Evolutionary conservation across 176 grass and related monocot species (phyloP).

Genomic region (Juncus inflexus): DNA sequence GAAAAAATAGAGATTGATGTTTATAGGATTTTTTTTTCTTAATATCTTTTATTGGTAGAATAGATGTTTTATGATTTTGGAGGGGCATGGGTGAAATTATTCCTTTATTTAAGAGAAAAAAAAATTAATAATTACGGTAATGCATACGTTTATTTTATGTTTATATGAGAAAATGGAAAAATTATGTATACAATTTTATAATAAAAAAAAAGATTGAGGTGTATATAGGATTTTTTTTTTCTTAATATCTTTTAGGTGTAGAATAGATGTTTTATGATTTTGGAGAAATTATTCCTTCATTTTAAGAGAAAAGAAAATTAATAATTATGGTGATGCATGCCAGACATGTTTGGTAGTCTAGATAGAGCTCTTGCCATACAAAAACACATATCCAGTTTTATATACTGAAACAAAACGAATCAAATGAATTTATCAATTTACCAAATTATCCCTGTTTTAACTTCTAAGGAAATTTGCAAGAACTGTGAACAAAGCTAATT

Average conservation of each 20-base stretch:
- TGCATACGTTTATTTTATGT: constrained; percentile 42
- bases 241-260: too few relatives aligned
- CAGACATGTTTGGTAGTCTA: constrained; percentile 61
- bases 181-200: not conserved
- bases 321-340: constrained; percentile 9
- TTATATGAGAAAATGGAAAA: constrained; percentile 34
- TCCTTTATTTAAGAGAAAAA: too few relatives aligned
- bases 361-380: constrained; percentile 88
- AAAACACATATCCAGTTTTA: constrained; percentile 84
- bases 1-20: too few relatives aligned
- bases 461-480: not conserved
- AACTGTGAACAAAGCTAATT: not conserved
- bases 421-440: constrained; percentile 3
- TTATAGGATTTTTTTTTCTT: too few relatives aligned
- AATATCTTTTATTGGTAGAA: too few relatives aligned
- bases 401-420: constrained; percentile 36
- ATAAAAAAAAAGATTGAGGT: too few relatives aligned
- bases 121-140: too few relatives aligned
- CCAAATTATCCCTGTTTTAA: constrained; percentile 1
- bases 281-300: too few relatives aligned
- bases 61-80: too few relatives aligned
- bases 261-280: too few relatives aligned
- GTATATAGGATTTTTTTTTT: not conserved
- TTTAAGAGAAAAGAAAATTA: too few relatives aligned
- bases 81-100: too few relatives aligned